These are phyloP conservation scores for Salix udensis DNA, from an alignment of 345 rosid genomes.

Conservation along the genomic window DNA sequence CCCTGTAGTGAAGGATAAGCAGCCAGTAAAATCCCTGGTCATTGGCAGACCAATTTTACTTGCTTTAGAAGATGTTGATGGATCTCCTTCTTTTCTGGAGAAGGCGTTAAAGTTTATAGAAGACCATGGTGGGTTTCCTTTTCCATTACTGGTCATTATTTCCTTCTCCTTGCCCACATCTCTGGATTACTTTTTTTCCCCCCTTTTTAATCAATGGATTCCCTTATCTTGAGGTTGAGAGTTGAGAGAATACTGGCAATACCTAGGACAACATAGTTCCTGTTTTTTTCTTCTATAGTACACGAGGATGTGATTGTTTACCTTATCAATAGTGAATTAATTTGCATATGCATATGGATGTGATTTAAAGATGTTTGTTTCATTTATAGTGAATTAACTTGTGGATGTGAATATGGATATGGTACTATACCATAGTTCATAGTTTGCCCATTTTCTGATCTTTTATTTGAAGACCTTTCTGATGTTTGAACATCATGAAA, in stretches of 20 bases:
- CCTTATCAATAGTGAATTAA: not conserved
- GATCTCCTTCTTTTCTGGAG: constrained; percentile 95
- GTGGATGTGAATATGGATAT: not conserved
- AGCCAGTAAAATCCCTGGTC: constrained; percentile 48
- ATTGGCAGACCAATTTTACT: constrained; percentile 81
- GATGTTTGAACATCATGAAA: too few relatives aligned
- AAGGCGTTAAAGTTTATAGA: constrained; percentile 91
- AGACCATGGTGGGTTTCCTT: constrained; percentile 62
- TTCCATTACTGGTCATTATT: not conserved
- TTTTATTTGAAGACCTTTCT: too few relatives aligned
- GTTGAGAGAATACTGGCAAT: not conserved
- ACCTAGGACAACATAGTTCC: not conserved
- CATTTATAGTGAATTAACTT: not conserved
- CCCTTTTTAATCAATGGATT: not conserved
- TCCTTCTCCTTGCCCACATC: not conserved
- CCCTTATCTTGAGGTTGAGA: not conserved
- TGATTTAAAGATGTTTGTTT: not conserved
- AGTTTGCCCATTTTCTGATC: not conserved
- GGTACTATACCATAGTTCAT: not conserved
- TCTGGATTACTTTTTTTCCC: not conserved
- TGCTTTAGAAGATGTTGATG: constrained; percentile 96
- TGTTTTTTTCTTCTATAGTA: not conserved
- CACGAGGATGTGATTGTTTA: not conserved
- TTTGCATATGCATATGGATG: not conserved
- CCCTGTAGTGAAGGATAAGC: constrained; percentile 56